Conservation (phyloP, 306 rosid species). For the Cicer cuneatum region DNA sequence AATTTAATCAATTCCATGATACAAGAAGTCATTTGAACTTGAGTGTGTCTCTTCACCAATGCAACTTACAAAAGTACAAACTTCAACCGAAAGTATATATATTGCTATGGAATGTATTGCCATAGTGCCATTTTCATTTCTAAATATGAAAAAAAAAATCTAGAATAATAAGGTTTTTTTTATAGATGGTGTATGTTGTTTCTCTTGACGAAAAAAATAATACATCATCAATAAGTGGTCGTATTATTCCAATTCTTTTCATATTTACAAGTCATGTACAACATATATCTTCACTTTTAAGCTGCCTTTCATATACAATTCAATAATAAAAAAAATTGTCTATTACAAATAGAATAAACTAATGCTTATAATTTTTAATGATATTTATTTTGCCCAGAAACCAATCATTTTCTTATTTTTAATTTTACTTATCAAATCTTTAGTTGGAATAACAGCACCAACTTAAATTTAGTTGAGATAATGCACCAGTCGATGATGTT, state of each 20-base stretch:
- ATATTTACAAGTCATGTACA: background rate
- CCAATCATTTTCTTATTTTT: conserved; percentile 42
- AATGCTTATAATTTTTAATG: conserved; percentile 1
- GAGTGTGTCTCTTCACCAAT: background rate
- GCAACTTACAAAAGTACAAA: background rate
- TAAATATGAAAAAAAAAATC: background rate
- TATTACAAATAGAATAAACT: background rate
- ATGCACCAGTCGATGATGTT: conserved; percentile 59
- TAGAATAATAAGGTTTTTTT: background rate
- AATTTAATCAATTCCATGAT: conserved; percentile 12
- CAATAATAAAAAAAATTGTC: conserved; percentile 14
- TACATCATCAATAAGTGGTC: too few species aligned
- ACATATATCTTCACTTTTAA: background rate
- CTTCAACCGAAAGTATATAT: background rate
- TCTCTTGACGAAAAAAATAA: too few species aligned
- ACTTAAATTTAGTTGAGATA: conserved; percentile 46
- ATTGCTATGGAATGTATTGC: background rate
- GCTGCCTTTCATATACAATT: conserved; percentile 31
- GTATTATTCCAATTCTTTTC: too few species aligned
- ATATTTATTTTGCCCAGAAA: conserved; percentile 32
- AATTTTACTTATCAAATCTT: conserved; percentile 48
- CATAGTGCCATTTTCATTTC: background rate
- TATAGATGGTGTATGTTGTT: background rate
- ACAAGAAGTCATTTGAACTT: background rate
- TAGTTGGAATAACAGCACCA: conserved; percentile 45